Evolutionary conservation across 176 grass and related monocot species (phyloP).

Genomic region (Aechmea fasciata): DNA sequence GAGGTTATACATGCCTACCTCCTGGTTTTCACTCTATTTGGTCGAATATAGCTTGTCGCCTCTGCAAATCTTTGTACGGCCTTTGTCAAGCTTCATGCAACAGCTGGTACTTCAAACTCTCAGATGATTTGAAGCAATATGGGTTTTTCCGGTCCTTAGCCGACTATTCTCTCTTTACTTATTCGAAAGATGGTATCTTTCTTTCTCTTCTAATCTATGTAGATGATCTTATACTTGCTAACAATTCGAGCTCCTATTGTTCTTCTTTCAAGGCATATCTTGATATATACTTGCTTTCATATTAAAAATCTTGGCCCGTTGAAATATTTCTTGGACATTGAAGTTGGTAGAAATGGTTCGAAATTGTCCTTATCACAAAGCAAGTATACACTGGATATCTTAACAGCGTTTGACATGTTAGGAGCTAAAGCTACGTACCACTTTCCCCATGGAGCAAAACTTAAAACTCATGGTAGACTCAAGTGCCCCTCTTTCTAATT

Average conservation of each 20-base stretch:
- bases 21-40: neutral
- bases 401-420: neutral
- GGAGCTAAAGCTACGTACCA: neutral
- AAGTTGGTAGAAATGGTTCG: neutral
- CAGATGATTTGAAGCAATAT: neutral
- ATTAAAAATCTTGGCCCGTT: neutral
- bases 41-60: neutral
- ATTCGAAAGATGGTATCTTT: neutral
- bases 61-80: neutral
- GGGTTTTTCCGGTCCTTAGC: neutral
- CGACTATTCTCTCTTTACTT: neutral
- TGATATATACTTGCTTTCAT: neutral
- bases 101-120: neutral
- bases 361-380: neutral
- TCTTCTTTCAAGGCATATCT: neutral
- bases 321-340: neutral
- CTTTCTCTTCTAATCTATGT: neutral
- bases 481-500: too few species aligned
- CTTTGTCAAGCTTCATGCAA: neutral
- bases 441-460: too few species aligned
- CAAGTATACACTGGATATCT: constrained; percentile 1
- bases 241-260: neutral
- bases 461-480: too few species aligned
- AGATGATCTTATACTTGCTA: neutral
- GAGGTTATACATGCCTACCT: neutral